phyloP scores from a whole-genome alignment of 2,329 filamentous ascomycete genomes.

The Sclerotinia trifoliorum region DNA sequence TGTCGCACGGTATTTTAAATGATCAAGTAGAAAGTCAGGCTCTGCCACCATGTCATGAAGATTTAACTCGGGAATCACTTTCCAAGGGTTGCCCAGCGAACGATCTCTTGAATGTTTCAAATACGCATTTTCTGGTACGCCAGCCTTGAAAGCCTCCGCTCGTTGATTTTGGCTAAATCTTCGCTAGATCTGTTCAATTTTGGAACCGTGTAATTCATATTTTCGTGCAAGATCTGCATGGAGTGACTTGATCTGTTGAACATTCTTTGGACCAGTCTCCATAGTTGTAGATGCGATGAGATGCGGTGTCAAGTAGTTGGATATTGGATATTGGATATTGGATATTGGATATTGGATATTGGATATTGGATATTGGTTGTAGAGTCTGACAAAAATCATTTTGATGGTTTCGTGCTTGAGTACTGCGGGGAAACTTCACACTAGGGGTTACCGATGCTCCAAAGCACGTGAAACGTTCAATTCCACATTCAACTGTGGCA shows the following conservation, averaged over 20 bases:
- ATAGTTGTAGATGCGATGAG: background rate
- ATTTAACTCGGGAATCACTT: conserved; percentile 48
- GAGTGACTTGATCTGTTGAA: conserved; percentile 35
- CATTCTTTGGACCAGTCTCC: too few species aligned
- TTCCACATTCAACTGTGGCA: background rate
- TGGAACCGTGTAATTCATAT: conserved; percentile 42
- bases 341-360: background rate
- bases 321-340: too few species aligned
- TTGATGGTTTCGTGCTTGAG: background rate
- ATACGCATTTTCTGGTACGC: conserved; percentile 39
- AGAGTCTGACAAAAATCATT: background rate
- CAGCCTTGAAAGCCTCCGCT: conserved; percentile 41
- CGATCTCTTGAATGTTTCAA: conserved; percentile 42
- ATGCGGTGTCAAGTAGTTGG: background rate
- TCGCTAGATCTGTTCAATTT: conserved; percentile 44
- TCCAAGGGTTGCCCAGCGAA: conserved; percentile 43
- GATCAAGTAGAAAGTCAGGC: conserved; percentile 43
- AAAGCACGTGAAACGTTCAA: background rate
- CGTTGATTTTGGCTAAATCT: conserved; percentile 42
- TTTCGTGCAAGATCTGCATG: conserved; percentile 44
- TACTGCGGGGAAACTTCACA: too few species aligned
- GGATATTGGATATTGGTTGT: background rate
- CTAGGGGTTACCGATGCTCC: background rate
- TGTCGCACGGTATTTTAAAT: conserved; percentile 44
- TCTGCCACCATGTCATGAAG: conserved; percentile 43